phyloP scores from a whole-genome alignment of 2,329 filamentous ascomycete genomes.

The Teratosphaeriaceae sp. region DNA sequence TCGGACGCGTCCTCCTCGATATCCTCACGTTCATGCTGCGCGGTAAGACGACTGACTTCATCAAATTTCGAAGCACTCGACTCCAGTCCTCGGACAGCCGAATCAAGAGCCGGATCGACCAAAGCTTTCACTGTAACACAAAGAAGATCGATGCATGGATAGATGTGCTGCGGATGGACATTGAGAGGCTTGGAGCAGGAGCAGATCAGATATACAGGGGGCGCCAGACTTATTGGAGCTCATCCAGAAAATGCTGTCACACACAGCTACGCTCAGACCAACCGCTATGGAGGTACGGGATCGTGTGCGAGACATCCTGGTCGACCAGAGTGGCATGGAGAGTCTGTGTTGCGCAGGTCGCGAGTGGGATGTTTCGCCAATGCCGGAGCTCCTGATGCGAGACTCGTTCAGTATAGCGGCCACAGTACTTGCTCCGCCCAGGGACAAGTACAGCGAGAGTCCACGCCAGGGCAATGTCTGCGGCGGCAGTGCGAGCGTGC shows the following conservation, averaged over 20 bases:
- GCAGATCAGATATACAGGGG: conserved; percentile 30
- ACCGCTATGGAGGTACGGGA: conserved; percentile 36
- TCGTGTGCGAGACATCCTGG: conserved; percentile 24
- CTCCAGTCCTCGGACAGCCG: conserved; percentile 35
- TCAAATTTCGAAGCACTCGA: conserved; percentile 56
- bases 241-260: conserved; percentile 37
- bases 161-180: conserved; percentile 35
- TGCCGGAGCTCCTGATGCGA: conserved; percentile 1
- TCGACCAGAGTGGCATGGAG: conserved; percentile 23
- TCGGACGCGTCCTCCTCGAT: conserved; percentile 67
- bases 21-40: conserved; percentile 64
- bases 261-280: conserved; percentile 35
- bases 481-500: conserved; percentile 1
- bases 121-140: conserved; percentile 66
- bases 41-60: conserved; percentile 59
- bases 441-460: not conserved
- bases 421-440: not conserved
- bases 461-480: not conserved
- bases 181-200: conserved; percentile 9
- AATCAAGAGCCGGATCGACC: conserved; percentile 41
- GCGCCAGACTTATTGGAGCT: conserved; percentile 36
- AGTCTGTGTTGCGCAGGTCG: conserved; percentile 24
- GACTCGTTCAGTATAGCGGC: conserved; percentile 7
- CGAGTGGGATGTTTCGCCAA: conserved; percentile 15
- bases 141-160: conserved; percentile 66